Conservation (phyloP, 2,329 filamentous ascomycete species). For the Fonsecaea multimorphosa region DNA sequence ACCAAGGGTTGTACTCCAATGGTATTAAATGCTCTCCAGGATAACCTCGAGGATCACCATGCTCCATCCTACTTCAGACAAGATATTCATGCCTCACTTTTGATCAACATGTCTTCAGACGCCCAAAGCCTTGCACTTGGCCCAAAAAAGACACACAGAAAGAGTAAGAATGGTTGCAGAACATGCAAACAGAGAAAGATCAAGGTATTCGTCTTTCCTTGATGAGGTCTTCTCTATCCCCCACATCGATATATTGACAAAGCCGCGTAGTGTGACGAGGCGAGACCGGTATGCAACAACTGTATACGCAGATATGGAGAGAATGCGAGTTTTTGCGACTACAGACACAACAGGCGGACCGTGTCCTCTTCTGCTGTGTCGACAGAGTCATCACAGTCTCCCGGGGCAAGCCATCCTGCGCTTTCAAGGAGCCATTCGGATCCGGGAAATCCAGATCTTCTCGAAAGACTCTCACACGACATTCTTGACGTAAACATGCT, state of each 20-base stretch:
- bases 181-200: constrained; percentile 11
- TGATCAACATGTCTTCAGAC: constrained; percentile 6
- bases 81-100: background rate
- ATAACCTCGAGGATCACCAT: background rate
- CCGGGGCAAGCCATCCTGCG: background rate
- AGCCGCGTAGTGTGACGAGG: background rate
- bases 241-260: background rate
- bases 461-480: background rate
- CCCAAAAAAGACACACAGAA: background rate
- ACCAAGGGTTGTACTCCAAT: background rate
- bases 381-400: background rate
- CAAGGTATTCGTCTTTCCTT: constrained; percentile 6
- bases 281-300: constrained; percentile 10
- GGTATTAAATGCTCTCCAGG: background rate
- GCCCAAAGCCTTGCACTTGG: too few relatives aligned
- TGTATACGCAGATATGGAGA: constrained; percentile 11
- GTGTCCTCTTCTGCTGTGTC: background rate
- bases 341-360: background rate
- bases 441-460: background rate
- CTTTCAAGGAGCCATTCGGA: background rate
- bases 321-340: constrained; percentile 2
- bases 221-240: background rate
- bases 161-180: constrained; percentile 7
- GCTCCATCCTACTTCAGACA: background rate
- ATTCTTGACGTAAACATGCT: constrained; percentile 2